Conservation (phyloP, 768 basidiomycete species). For the Boletellus ananas region DNA sequence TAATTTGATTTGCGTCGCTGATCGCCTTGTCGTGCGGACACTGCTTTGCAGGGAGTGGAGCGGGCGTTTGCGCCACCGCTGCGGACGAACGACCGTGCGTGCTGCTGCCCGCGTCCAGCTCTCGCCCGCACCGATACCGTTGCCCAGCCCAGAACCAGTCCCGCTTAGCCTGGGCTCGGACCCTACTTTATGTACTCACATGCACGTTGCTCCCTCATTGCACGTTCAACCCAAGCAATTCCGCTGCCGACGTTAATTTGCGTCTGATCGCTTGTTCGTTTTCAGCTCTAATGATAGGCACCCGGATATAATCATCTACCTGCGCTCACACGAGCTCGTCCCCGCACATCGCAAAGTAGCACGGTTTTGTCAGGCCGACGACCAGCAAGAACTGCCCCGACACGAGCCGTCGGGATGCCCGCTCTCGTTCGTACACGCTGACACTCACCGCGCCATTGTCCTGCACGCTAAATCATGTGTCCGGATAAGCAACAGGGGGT, state of each 20-base stretch:
- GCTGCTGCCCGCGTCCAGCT: too few species aligned
- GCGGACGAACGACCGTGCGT: neutral
- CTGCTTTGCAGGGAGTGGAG: constrained; percentile 8
- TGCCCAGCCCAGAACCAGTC: constrained; percentile 7
- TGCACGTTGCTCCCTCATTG: constrained; percentile 5
- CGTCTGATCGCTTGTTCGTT: neutral
- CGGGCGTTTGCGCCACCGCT: constrained; percentile 10
- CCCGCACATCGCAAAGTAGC: neutral
- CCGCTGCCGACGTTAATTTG: neutral
- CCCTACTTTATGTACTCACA: constrained; percentile 11
- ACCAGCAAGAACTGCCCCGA: constrained; percentile 4
- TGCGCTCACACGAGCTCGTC: neutral
- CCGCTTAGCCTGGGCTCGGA: neutral
- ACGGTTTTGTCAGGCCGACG: neutral
- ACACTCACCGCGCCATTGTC: too few species aligned
- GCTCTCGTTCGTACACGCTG: constrained; percentile 11
- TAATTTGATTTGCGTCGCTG: constrained; percentile 6
- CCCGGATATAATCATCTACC: neutral
- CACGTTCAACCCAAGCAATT: neutral
- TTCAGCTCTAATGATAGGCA: constrained; percentile 3
- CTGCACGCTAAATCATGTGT: neutral
- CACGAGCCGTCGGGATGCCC: neutral
- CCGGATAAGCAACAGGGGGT: neutral
- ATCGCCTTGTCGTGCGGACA: constrained; percentile 16
- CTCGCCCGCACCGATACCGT: too few species aligned